phyloP scores from a whole-genome alignment of 306 rosid genomes.

The Herpetospermum pedunculosum region DNA sequence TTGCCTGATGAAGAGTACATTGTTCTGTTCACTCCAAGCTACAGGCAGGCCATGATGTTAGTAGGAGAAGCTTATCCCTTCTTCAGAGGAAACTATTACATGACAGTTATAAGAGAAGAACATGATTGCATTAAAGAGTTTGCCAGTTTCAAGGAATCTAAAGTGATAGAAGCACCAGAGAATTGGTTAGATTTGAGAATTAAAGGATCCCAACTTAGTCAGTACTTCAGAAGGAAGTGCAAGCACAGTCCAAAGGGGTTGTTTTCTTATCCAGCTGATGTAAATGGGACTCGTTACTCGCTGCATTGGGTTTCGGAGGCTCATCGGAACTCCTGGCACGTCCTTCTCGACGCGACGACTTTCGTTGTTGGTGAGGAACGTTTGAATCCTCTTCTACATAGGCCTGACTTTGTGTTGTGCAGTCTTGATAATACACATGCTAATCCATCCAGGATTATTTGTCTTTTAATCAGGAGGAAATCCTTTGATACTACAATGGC shows the following conservation, averaged over 20 bases:
- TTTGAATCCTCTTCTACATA: constrained; percentile 56
- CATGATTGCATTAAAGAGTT: constrained; percentile 21
- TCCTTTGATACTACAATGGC: constrained; percentile 55
- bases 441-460: constrained; percentile 60
- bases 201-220: constrained; percentile 33
- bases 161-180: constrained; percentile 27
- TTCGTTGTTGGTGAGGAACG: constrained; percentile 51
- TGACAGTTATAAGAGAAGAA: constrained; percentile 21
- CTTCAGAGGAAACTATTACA: constrained; percentile 26
- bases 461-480: constrained; percentile 69
- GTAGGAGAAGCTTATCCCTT: constrained; percentile 38
- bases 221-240: constrained; percentile 49
- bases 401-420: constrained; percentile 78
- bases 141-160: constrained; percentile 23
- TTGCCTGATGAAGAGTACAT: constrained; percentile 23
- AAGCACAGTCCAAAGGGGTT: constrained; percentile 69
- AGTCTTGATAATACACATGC: constrained; percentile 59
- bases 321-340: constrained; percentile 83
- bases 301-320: constrained; percentile 94
- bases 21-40: constrained; percentile 23
- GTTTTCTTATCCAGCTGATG: constrained; percentile 67
- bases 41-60: constrained; percentile 28
- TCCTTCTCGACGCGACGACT: constrained; percentile 73
- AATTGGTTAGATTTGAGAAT: constrained; percentile 36
- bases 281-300: constrained; percentile 43